Percentiles rank a stretch among this genome's conserved stretches.
These are phyloP conservation scores for Gossypium turneri DNA, from an alignment of 345 rosid species.

Conservation along the genomic window DNA sequence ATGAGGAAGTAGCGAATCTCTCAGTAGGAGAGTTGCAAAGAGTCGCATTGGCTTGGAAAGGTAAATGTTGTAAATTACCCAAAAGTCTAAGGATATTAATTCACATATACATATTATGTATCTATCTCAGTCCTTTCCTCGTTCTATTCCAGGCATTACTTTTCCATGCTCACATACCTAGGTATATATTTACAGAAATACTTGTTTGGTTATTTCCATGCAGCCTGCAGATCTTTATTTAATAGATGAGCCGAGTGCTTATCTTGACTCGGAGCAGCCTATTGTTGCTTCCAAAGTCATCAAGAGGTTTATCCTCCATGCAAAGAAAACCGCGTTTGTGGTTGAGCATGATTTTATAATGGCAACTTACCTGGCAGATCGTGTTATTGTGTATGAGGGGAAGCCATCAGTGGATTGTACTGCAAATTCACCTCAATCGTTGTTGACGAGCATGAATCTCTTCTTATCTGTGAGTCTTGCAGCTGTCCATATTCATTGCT, in stretches of 20 bases:
- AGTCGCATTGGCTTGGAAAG: constrained; percentile 98
- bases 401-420: constrained; percentile 75
- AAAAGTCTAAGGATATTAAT: neutral
- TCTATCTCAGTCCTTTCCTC: neutral
- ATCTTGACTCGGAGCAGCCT: constrained; percentile 99
- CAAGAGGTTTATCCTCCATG: constrained; percentile 94
- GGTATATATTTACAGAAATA: neutral
- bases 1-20: constrained; percentile 88
- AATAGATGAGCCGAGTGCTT: constrained; percentile 98
- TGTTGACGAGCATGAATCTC: constrained; percentile 96
- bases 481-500: neutral
- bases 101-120: neutral
- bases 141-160: neutral
- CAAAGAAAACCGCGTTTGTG: constrained; percentile 97
- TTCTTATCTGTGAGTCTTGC: constrained; percentile 77
- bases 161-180: neutral
- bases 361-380: constrained; percentile 92
- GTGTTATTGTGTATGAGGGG: constrained; percentile 96
- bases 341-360: constrained; percentile 98
- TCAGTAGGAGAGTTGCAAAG: constrained; percentile 99
- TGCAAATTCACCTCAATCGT: constrained; percentile 94
- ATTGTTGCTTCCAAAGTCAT: constrained; percentile 97
- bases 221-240: constrained; percentile 99
- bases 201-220: constrained; percentile 6
- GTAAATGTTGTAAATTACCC: constrained; percentile 30